These are phyloP conservation scores for Mucor velutinosus DNA, from an alignment of 371 early-diverging fungal genomes.

Conservation along the genomic window DNA sequence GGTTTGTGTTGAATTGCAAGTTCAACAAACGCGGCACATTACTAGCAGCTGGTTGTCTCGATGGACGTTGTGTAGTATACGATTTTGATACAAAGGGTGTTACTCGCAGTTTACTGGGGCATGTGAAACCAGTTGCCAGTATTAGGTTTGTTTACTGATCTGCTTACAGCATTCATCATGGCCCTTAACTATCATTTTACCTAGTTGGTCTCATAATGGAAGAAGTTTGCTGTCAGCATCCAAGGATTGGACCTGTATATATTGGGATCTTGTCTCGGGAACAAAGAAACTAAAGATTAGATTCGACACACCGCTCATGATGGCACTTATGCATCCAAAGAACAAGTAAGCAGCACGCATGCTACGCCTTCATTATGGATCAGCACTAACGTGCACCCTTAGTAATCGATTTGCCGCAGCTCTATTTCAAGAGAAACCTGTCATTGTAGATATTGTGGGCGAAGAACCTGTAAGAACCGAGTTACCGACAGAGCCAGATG, in stretches of 20 bases:
- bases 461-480: conserved; percentile 22
- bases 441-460: conserved; percentile 53
- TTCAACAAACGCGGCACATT: conserved; percentile 77
- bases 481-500: conserved; percentile 29
- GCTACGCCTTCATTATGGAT: background rate
- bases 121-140: conserved; percentile 71
- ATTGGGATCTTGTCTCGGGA: conserved; percentile 81
- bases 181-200: background rate
- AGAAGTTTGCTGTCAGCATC: conserved; percentile 70
- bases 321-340: conserved; percentile 73
- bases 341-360: conserved; percentile 49
- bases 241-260: conserved; percentile 82
- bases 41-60: conserved; percentile 79
- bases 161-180: background rate
- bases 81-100: conserved; percentile 85
- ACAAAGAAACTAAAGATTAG: conserved; percentile 55
- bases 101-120: conserved; percentile 71
- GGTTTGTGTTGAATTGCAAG: conserved; percentile 63
- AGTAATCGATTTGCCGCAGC: conserved; percentile 62
- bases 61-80: conserved; percentile 86
- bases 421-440: conserved; percentile 52
- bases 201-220: conserved; percentile 74
- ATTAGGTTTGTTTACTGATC: conserved; percentile 62
- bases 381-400: background rate
- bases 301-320: conserved; percentile 67